Conservation (phyloP, 164 flowering plant genomes). For the Pachysandra terminalis region DNA sequence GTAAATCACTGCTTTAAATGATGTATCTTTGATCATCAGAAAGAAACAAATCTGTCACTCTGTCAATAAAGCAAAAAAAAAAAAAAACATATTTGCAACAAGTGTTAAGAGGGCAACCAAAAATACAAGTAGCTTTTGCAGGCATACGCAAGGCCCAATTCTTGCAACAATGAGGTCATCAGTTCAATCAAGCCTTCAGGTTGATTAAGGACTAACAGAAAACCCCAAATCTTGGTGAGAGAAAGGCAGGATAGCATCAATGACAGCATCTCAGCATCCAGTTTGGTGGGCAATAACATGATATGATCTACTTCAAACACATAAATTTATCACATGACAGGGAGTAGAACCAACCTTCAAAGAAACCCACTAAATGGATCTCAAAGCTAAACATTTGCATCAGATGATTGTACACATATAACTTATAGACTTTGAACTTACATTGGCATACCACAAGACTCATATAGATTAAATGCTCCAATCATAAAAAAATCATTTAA, state of each 20-base stretch:
- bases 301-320: not conserved
- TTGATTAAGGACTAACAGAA: no score
- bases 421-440: not conserved
- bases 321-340: not conserved
- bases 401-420: not conserved
- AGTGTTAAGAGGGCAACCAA: no score
- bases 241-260: no score
- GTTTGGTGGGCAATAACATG: not conserved
- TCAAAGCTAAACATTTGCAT: not conserved
- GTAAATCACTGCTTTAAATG: not conserved
- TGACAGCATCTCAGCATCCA: not conserved
- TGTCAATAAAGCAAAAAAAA: no score
- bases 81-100: not conserved
- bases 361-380: no score
- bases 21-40: not conserved
- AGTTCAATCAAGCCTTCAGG: no score
- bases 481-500: not conserved
- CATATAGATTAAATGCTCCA: not conserved
- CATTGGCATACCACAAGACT: not conserved
- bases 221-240: no score
- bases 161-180: no score
- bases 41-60: not conserved
- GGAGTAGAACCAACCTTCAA: not conserved
- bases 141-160: no score
- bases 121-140: no score